A percentile compares a stretch with the other conserved stretches of the same genome.
Evolutionary conservation across 1,284 basidiomycete genomes (phyloP).

Genomic region (Ceratobasidium sp.): DNA sequence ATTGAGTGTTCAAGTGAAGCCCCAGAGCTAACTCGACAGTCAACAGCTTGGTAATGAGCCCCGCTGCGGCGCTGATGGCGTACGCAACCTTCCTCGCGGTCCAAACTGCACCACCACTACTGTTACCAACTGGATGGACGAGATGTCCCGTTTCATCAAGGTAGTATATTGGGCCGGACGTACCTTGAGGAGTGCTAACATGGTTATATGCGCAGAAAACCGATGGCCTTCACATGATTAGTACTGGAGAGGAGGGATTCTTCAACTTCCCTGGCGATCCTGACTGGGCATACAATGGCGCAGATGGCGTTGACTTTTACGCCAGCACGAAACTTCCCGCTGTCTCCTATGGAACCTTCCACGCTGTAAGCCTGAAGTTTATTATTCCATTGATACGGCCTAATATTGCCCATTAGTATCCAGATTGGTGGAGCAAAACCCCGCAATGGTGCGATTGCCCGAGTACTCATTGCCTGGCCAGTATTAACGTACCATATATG

Average conservation of each 20-base stretch:
- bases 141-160: slow-evolving; percentile 48
- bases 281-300: slow-evolving; percentile 47
- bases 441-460: slow-evolving; percentile 39
- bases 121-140: slow-evolving; percentile 43
- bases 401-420: slow-evolving; percentile 33
- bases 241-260: slow-evolving; percentile 46
- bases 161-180: slow-evolving; percentile 1
- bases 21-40: neutral
- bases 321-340: slow-evolving; percentile 38
- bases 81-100: slow-evolving; percentile 46
- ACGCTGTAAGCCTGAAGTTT: slow-evolving; percentile 21
- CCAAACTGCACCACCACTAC: slow-evolving; percentile 43
- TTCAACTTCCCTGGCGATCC: slow-evolving; percentile 45
- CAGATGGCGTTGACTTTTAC: slow-evolving; percentile 47
- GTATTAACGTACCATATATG: neutral
- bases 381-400: neutral
- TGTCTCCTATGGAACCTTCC: slow-evolving; percentile 48
- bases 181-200: neutral
- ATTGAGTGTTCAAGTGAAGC: neutral
- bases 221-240: slow-evolving; percentile 44
- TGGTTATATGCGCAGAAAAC: slow-evolving; percentile 32
- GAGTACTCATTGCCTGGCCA: no score
- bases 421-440: slow-evolving; percentile 49
- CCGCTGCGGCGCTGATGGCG: slow-evolving; percentile 46
- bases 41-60: slow-evolving; percentile 46